Evolutionary conservation across 306 rosid genomes (phyloP).

Genomic region (Malus fusca): DNA sequence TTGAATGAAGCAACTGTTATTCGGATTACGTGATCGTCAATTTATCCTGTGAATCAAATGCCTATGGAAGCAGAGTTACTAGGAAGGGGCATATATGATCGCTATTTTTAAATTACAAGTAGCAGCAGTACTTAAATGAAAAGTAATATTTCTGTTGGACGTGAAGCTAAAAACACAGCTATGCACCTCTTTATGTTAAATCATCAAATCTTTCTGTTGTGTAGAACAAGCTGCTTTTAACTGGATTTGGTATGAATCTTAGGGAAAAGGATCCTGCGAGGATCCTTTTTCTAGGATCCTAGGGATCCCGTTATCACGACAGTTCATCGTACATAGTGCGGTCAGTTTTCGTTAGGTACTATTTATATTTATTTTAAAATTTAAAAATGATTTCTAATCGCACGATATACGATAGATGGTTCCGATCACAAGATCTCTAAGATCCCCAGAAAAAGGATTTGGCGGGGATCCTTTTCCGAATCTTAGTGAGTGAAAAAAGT

Average conservation of each 20-base stretch:
- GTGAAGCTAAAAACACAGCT: constrained; percentile 13
- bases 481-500: too few species aligned
- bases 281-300: too few species aligned
- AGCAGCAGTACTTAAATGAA: background rate
- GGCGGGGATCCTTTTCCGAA: too few species aligned
- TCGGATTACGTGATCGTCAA: constrained; percentile 4
- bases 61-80: too few species aligned
- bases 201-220: constrained; percentile 33
- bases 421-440: too few species aligned
- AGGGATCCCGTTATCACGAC: accelerated
- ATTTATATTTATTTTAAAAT: too few species aligned
- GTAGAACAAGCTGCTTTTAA: background rate
- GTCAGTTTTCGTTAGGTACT: too few species aligned
- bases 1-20: constrained; percentile 8
- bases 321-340: accelerated
- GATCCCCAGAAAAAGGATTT: accelerated
- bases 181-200: constrained; percentile 27
- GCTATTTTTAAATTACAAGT: background rate
- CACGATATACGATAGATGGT: too few species aligned
- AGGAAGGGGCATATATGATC: background rate
- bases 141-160: background rate
- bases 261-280: too few species aligned
- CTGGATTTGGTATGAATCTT: background rate
- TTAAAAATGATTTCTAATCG: too few species aligned
- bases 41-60: background rate